A percentile compares a stretch with the other conserved stretches of the same genome.
phyloP scores from a whole-genome alignment of 2,329 filamentous ascomycete genomes.

The Aspergillus sp. region DNA sequence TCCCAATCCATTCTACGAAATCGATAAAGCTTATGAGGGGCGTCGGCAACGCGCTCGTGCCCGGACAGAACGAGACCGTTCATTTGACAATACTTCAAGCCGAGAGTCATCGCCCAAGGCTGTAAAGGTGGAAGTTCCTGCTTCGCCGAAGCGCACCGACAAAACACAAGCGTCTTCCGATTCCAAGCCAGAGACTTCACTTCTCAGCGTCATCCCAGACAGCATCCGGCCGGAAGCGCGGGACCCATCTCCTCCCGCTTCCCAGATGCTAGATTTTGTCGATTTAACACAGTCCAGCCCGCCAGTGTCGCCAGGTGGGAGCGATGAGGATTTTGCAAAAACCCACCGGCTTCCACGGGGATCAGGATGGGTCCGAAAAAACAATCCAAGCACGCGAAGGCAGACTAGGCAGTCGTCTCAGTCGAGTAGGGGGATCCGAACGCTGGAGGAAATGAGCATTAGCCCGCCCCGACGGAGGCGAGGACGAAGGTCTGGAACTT shows the following conservation, averaged over 20 bases:
- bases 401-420: constrained; percentile 23
- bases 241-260: not conserved
- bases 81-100: not conserved
- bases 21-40: constrained; percentile 23
- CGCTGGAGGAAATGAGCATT: constrained; percentile 20
- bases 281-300: constrained; percentile 42
- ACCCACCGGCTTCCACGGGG: constrained; percentile 29
- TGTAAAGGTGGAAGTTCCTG: constrained; percentile 8
- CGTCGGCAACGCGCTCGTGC: constrained; percentile 4
- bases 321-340: constrained; percentile 30
- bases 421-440: constrained; percentile 12
- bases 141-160: constrained; percentile 8
- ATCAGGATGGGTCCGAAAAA: constrained; percentile 31
- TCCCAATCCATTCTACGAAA: constrained; percentile 34
- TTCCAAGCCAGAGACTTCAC: constrained; percentile 11
- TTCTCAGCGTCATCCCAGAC: constrained; percentile 11
- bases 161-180: not conserved
- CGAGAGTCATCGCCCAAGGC: constrained; percentile 5
- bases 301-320: constrained; percentile 24
- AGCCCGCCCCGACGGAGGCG: constrained; percentile 18
- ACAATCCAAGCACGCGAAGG: constrained; percentile 14
- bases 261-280: constrained; percentile 25
- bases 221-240: constrained; percentile 1
- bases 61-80: constrained; percentile 3
- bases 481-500: constrained; percentile 11